Percentiles rank a stretch among this genome's conserved stretches.
These are phyloP conservation scores for Mediolabrus comicus DNA, from an alignment of 108 stramenopile genomes.

Conservation along the genomic window DNA sequence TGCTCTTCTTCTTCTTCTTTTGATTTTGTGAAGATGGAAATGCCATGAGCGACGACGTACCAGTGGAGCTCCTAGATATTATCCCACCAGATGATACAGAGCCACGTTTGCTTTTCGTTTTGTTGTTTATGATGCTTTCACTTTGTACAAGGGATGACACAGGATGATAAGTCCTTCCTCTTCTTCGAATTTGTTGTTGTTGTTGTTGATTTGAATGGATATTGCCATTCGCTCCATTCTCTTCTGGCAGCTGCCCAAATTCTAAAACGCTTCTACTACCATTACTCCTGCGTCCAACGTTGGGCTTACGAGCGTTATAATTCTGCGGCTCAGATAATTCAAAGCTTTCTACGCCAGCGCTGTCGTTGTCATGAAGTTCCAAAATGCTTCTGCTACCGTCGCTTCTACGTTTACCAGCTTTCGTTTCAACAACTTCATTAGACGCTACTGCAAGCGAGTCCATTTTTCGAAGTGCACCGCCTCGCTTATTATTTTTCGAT, in stretches of 20 bases:
- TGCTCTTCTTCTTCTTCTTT: slow-evolving; percentile 1
- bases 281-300: not conserved
- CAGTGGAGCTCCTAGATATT: not conserved
- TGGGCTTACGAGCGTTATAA: not conserved
- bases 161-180: slow-evolving; percentile 13
- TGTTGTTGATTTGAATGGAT: not conserved
- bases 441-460: slow-evolving; percentile 18
- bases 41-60: slow-evolving; percentile 27
- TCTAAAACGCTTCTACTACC: too few species aligned
- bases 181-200: slow-evolving; percentile 5
- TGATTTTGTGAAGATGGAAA: slow-evolving; percentile 21
- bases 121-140: not conserved
- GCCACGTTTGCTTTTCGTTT: slow-evolving; percentile 7
- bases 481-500: slow-evolving; percentile 17
- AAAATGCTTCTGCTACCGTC: not conserved
- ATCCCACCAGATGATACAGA: not conserved
- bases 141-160: slow-evolving; percentile 9
- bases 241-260: not conserved
- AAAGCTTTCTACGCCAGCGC: not conserved
- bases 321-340: not conserved
- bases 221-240: not conserved
- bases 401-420: not conserved
- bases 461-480: slow-evolving; percentile 9
- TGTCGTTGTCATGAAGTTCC: not conserved
- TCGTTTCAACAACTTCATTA: not conserved